Conservation (phyloP, 140 eudicot genomes). For the Cichorium intybus region DNA sequence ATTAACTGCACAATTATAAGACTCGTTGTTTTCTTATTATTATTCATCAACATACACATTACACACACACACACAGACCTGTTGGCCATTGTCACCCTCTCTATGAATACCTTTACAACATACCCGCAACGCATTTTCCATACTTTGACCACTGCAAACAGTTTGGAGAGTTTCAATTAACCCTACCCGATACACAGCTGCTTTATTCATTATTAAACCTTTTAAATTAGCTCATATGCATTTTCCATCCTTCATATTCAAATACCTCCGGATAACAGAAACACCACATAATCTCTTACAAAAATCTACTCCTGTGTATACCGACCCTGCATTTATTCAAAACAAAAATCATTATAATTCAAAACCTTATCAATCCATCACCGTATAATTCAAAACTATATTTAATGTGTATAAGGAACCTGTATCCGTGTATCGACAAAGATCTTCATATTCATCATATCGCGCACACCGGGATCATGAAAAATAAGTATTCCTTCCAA, state of each 20-base stretch:
- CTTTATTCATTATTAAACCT: too few relatives aligned
- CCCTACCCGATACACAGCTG: too few relatives aligned
- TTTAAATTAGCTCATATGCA: background rate
- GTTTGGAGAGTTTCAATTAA: too few relatives aligned
- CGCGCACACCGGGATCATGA: slow-evolving; percentile 83
- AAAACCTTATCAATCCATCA: too few relatives aligned
- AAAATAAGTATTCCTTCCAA: slow-evolving; percentile 91
- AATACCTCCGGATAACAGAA: slow-evolving; percentile 85
- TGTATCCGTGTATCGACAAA: slow-evolving; percentile 98
- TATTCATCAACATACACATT: too few relatives aligned
- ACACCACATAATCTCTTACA: slow-evolving; percentile 98
- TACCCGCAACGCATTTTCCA: slow-evolving; percentile 97
- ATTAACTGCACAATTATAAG: slow-evolving; percentile 66
- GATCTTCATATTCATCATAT: slow-evolving; percentile 88
- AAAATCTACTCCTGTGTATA: slow-evolving; percentile 94
- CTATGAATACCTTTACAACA: slow-evolving; percentile 97
- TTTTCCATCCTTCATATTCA: too few relatives aligned
- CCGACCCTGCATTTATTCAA: slow-evolving; percentile 68
- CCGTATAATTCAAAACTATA: too few relatives aligned
- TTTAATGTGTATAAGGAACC: slow-evolving; percentile 54
- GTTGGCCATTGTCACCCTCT: slow-evolving; percentile 95
- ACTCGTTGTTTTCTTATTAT: too few relatives aligned
- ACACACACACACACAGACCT: too few relatives aligned
- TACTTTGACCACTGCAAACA: slow-evolving; percentile 87
- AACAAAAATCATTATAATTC: slow-evolving; percentile 4